Base-by-base conservation (phyloP, 176 grass and related monocot species). In the Metroxylon sagu region DNA sequence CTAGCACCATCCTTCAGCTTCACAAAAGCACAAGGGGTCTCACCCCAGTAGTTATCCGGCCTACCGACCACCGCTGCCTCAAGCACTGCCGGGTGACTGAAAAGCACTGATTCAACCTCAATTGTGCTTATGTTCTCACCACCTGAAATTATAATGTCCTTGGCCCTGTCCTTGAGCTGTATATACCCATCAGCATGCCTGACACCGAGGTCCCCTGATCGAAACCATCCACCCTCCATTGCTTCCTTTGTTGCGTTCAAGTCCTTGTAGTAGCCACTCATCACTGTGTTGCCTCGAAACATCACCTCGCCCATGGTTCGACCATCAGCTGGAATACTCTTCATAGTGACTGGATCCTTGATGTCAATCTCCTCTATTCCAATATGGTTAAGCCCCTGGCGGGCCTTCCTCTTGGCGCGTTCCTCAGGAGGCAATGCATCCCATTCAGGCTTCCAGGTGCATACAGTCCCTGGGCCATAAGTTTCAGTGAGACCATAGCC, bases 51-150 rank as follows among this genome's bases (percentile, higher is more conserved):
- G 23, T 73, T 54, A 29, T 70, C 74, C 0, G 70, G 68, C 66
- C 63, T 70, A 27, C 74, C 70, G 23, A 86, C 78, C 7, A 86
- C 74, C 17, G 77, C 74, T 15, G 74, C 78, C 71, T 76, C 74
- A 3, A 65, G 66, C 16, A 86, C 84, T 0, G 74, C 74, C 0
- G 74, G 78, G 66, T 86, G 78, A 27, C 70, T 60, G 60, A 74
- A 82, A 23, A 86, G 57, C 29, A 75, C 59, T 0, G 74, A 60
- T 51, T 86, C 78, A 6, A 86, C 78, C 66, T 86, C 83, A 16
- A 86, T 75, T 2, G 78, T 82, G 70, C 84, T 80, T 49, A 86
- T 73, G 54, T 73, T 86, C 74, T 76, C 69, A 5, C 84, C 74
- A 16, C 70, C 78, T 0, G 73, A 74, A 10, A 78, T 77, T 59